Base-by-base conservation (phyloP, 169 alveolate species). In the Plasmodium adleri region DNA sequence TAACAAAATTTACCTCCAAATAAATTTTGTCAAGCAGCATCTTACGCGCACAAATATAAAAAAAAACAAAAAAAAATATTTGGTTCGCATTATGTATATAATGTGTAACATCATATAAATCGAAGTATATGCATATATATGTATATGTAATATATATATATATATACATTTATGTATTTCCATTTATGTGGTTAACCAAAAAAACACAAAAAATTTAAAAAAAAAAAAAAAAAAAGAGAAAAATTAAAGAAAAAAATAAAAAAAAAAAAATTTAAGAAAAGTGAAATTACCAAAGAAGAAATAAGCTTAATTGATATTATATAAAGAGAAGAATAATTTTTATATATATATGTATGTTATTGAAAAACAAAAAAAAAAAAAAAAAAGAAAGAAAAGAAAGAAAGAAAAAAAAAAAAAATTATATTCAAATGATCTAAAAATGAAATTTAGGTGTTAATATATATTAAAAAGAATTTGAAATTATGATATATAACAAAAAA, bases 1-100 rank as follows among this genome's bases (percentile, higher is more conserved):
- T 98, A 94, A 98, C 99, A 91, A 98, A 98, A 94, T 98, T 96
- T 96, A 96, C 99, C 78, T 96, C 97, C 60, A 95, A 95, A 91
- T 96, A 94, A 73, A 91, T 93, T 83, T 94, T 47, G 75, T 76
- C 7, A 45, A 32, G 56, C 20, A 13, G 17, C 26, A 58, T 15
- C 13, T 3, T 59, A 12, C 45, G 45, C 88, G 17, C 15, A 15
- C 20, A 59, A 64, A 64, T 24, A 64, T 24, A 24, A 24, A 64
- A 26, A 72, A 72, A 52, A 72, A 49, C 59, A 50, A 39, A 72
- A 50, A 49, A 72, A 72, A 15, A 20, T 7, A 9, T 1, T 15
- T 15, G 17, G 22, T 15, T 13, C n/a, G 7, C n/a, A 52, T 13
- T 13, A 52, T 6, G 0, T 13, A 52, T 52, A 52, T 1, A 62